Evolutionary conservation across 2,329 filamentous ascomycete genomes (phyloP).

Genomic region (Emmonsiellopsis sp.): DNA sequence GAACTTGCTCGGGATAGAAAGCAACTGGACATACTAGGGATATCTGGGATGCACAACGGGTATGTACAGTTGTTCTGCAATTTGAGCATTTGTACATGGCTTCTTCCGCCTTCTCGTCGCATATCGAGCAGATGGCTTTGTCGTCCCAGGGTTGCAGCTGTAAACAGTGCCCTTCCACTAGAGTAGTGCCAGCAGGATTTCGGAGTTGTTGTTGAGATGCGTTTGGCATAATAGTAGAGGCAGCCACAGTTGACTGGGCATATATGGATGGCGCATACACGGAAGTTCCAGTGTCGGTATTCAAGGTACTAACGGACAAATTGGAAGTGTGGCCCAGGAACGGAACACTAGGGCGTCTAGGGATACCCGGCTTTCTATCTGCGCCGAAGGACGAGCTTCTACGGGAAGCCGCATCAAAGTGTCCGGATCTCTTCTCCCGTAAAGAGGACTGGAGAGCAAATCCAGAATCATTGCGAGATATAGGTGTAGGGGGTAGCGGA

Average conservation of each 20-base stretch:
- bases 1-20: slow-evolving; percentile 57
- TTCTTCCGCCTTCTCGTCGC: slow-evolving; percentile 50
- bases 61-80: slow-evolving; percentile 45
- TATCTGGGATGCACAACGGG: slow-evolving; percentile 50
- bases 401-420: slow-evolving; percentile 73
- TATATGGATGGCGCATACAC: slow-evolving; percentile 40
- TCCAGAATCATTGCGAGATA: slow-evolving; percentile 86
- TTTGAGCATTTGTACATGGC: slow-evolving; percentile 40
- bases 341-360: slow-evolving; percentile 57
- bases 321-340: slow-evolving; percentile 55
- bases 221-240: slow-evolving; percentile 42
- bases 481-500: slow-evolving; percentile 62
- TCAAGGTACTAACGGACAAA: slow-evolving; percentile 35
- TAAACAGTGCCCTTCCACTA: slow-evolving; percentile 41
- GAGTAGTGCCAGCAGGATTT: slow-evolving; percentile 20
- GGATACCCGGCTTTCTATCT: slow-evolving; percentile 51
- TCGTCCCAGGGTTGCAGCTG: slow-evolving; percentile 36
- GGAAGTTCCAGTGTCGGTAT: slow-evolving; percentile 22
- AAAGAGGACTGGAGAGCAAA: slow-evolving; percentile 78
- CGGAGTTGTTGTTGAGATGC: slow-evolving; percentile 19
- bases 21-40: slow-evolving; percentile 57
- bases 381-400: slow-evolving; percentile 89
- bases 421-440: slow-evolving; percentile 86
- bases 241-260: slow-evolving; percentile 41
- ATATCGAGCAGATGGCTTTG: slow-evolving; percentile 36